Percentiles rank a stretch among this genome's conserved stretches.
These are phyloP conservation scores for Fraxinus quadrangulata DNA, from an alignment of 257 asterid species.

Conservation along the genomic window DNA sequence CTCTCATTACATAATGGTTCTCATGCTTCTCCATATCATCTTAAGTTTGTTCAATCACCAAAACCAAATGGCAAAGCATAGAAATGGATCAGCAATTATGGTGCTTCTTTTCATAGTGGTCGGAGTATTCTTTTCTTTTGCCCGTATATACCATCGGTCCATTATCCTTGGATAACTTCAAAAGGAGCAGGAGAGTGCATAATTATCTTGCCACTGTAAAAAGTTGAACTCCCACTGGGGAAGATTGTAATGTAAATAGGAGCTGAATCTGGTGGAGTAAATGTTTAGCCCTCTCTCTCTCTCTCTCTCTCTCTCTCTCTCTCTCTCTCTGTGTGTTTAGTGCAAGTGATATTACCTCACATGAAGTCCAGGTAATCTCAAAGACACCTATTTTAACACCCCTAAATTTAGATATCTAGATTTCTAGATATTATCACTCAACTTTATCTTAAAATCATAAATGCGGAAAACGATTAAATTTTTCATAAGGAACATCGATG, in stretches of 20 bases:
- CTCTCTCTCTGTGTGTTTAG: background rate
- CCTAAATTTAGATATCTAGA: too few species aligned
- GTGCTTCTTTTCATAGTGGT: conserved; percentile 18
- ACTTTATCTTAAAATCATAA: too few species aligned
- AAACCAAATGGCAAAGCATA: conserved; percentile 51
- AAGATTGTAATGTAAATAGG: conserved; percentile 45
- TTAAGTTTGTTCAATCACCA: conserved; percentile 48
- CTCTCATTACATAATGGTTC: conserved; percentile 54
- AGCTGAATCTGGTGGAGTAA: conserved; percentile 34
- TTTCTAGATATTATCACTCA: too few species aligned
- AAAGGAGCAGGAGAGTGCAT: conserved; percentile 29
- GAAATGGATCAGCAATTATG: conserved; percentile 22
- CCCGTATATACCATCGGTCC: conserved; percentile 30
- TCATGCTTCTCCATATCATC: conserved; percentile 53
- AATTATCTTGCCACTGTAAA: conserved; percentile 27
- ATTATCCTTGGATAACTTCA: conserved; percentile 31
- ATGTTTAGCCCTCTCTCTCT: conserved; percentile 8
- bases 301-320: background rate
- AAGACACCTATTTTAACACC: background rate
- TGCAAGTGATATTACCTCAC: background rate
- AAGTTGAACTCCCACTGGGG: conserved; percentile 28
- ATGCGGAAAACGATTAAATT: too few species aligned
- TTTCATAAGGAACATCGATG: too few species aligned
- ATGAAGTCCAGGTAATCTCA: background rate
- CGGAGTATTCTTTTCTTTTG: conserved; percentile 29